phyloP scores from a whole-genome alignment of 2,329 filamentous ascomycete species.

The Trichoderma sp. region DNA sequence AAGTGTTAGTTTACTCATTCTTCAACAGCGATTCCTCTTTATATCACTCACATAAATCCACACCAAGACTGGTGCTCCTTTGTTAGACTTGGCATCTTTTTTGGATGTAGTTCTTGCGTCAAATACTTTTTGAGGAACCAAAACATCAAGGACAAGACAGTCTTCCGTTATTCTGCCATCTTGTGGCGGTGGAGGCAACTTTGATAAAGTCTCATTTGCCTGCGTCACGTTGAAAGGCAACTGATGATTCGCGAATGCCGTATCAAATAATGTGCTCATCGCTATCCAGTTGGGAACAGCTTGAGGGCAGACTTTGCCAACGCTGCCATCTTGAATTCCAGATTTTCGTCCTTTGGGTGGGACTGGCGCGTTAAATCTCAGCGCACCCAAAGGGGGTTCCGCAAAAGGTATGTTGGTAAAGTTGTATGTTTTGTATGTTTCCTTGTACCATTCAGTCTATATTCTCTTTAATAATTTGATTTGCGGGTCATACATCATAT shows the following conservation, averaged over 20 bases:
- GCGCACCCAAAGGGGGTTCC: constrained; percentile 14
- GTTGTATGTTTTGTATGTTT: constrained; percentile 22
- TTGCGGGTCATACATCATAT: background rate
- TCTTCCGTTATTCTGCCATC: constrained; percentile 23
- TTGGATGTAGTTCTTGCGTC: background rate
- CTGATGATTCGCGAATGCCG: constrained; percentile 3
- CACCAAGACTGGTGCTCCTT: constrained; percentile 22
- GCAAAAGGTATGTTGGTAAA: constrained; percentile 26
- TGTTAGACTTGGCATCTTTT: background rate
- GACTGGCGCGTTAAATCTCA: constrained; percentile 9
- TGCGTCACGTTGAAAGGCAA: constrained; percentile 17
- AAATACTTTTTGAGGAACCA: constrained; percentile 19
- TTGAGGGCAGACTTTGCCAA: constrained; percentile 28
- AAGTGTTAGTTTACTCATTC: background rate
- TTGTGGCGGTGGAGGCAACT: background rate
- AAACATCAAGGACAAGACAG: constrained; percentile 25
- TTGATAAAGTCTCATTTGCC: constrained; percentile 3
- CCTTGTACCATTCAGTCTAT: background rate
- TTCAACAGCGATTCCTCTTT: background rate
- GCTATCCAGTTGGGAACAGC: constrained; percentile 5
- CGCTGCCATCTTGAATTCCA: constrained; percentile 19
- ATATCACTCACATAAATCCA: constrained; percentile 18
- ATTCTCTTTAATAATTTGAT: no score
- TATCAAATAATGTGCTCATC: constrained; percentile 7
- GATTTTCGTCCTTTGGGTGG: constrained; percentile 15